Evolutionary conservation across 768 basidiomycete genomes (phyloP).

Genomic region (Butyriboletus loyo): DNA sequence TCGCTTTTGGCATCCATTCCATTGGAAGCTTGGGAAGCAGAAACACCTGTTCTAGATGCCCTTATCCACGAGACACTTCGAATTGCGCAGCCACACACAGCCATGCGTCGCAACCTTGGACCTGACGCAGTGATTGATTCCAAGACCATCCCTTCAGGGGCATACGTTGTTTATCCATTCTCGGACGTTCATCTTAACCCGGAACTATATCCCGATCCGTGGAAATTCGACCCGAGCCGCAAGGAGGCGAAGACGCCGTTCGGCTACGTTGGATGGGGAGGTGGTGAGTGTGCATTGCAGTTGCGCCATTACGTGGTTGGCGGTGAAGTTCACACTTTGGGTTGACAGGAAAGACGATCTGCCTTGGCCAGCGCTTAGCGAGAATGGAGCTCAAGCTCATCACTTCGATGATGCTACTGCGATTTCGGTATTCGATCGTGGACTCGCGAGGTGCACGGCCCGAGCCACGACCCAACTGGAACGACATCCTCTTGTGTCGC

Average conservation of each 20-base stretch:
- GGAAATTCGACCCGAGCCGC: slow-evolving; percentile 67
- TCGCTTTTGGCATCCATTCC: slow-evolving; percentile 57
- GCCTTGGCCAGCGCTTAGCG: slow-evolving; percentile 72
- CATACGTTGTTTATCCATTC: slow-evolving; percentile 77
- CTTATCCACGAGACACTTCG: slow-evolving; percentile 76
- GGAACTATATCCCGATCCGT: slow-evolving; percentile 70
- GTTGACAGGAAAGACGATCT: slow-evolving; percentile 58
- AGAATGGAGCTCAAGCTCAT: slow-evolving; percentile 72
- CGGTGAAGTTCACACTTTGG: slow-evolving; percentile 7
- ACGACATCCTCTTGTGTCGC: slow-evolving; percentile 67
- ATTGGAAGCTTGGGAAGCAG: slow-evolving; percentile 65
- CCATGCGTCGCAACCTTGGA: slow-evolving; percentile 78
- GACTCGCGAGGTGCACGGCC: slow-evolving; percentile 48
- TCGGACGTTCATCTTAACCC: slow-evolving; percentile 76
- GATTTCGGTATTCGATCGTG: slow-evolving; percentile 57
- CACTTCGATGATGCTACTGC: slow-evolving; percentile 62
- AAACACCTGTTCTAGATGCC: slow-evolving; percentile 68
- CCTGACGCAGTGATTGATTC: slow-evolving; percentile 68
- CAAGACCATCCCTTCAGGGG: slow-evolving; percentile 67
- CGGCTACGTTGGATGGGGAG: slow-evolving; percentile 76
- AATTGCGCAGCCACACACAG: slow-evolving; percentile 74
- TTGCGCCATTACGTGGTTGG: slow-evolving; percentile 17
- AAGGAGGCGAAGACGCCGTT: slow-evolving; percentile 50
- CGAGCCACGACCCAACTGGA: slow-evolving; percentile 70
- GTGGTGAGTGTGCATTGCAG: slow-evolving; percentile 49